Conservation (phyloP, 805 yeast genomes). For the Metschnikowia aberdeeniae region DNA sequence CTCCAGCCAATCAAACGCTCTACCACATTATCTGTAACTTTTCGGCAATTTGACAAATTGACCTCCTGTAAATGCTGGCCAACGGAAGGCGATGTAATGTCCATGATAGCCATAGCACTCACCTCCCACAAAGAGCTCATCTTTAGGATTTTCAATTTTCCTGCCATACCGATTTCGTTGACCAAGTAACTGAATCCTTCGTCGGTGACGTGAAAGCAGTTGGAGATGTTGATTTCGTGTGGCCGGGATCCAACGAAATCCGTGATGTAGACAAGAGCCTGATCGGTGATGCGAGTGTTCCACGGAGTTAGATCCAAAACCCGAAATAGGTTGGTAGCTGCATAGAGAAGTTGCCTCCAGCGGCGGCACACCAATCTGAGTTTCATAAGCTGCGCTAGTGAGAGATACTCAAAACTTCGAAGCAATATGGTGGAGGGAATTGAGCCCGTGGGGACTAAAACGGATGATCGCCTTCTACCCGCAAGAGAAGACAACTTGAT, state of each 20-base stretch:
- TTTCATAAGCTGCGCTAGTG: conserved; percentile 59
- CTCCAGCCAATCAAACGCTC: conserved; percentile 63
- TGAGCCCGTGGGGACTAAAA: conserved; percentile 49
- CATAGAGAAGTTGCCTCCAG: conserved; percentile 63
- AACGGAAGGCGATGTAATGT: conserved; percentile 60
- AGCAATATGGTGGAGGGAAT: conserved; percentile 59
- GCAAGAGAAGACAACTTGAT: conserved; percentile 43
- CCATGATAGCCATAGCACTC: conserved; percentile 79
- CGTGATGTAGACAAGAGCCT: conserved; percentile 52
- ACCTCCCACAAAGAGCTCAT: conserved; percentile 77
- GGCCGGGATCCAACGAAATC: conserved; percentile 73
- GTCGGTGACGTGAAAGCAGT: conserved; percentile 75
- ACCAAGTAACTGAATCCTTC: conserved; percentile 69
- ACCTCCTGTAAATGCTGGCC: conserved; percentile 56
- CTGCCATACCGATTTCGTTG: conserved; percentile 65
- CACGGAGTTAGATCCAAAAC: conserved; percentile 57
- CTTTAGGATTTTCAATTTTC: conserved; percentile 49
- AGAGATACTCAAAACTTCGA: conserved; percentile 48
- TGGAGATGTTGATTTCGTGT: conserved; percentile 54
- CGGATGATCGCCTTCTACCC: conserved; percentile 51
- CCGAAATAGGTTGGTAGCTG: conserved; percentile 51
- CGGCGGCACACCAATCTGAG: conserved; percentile 54
- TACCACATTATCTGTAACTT: conserved; percentile 66
- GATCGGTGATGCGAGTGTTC: conserved; percentile 58
- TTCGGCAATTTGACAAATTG: conserved; percentile 69